These are phyloP conservation scores for Leccinum imitatum DNA, from an alignment of 768 basidiomycete species.

Conservation along the genomic window DNA sequence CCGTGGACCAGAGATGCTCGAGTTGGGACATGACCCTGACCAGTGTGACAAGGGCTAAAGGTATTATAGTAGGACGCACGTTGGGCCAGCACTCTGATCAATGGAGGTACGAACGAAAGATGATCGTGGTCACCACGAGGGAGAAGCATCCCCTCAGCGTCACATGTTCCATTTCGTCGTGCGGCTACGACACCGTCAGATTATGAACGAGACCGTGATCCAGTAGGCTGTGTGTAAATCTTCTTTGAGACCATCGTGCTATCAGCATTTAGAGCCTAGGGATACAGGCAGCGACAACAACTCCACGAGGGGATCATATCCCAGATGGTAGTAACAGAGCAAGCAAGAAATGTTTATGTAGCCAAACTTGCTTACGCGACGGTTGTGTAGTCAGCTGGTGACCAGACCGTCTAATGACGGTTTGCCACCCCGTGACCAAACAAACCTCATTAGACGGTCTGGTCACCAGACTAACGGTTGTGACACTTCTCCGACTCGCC, in stretches of 20 bases:
- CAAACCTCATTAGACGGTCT: too few relatives aligned
- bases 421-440: too few relatives aligned
- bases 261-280: too few relatives aligned
- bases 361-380: not conserved
- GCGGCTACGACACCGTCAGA: not conserved
- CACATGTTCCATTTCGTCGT: not conserved
- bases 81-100: not conserved
- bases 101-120: not conserved
- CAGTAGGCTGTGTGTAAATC: not conserved
- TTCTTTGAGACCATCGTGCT: not conserved
- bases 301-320: too few relatives aligned
- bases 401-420: too few relatives aligned
- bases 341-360: not conserved
- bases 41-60: not conserved
- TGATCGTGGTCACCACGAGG: not conserved
- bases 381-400: too few relatives aligned
- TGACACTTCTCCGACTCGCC: too few relatives aligned
- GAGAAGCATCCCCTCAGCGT: not conserved
- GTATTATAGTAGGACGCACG: not conserved
- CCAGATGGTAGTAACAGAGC: too few relatives aligned
- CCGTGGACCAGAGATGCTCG: not conserved
- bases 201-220: not conserved
- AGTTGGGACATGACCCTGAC: not conserved
- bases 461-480: too few relatives aligned
- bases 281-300: too few relatives aligned